A percentile compares a stretch with the other conserved stretches of the same genome.
phyloP scores from a whole-genome alignment of 202 grass and related monocot genomes.

The Panicum hallii region DNA sequence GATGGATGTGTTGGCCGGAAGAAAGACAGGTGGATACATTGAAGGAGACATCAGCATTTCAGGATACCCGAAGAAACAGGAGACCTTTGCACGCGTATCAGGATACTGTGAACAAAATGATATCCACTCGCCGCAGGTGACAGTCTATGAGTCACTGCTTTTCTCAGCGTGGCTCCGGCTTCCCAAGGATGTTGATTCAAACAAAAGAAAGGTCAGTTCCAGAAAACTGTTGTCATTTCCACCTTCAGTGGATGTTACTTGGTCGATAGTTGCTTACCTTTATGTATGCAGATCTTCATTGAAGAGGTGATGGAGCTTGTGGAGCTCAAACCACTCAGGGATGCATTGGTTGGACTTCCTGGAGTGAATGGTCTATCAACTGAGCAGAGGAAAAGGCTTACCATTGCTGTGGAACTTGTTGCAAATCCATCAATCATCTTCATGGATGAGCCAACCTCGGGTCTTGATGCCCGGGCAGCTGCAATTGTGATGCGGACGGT shows the following conservation, averaged over 20 bases:
- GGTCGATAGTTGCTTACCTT: slow-evolving; percentile 5
- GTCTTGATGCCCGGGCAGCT: slow-evolving; percentile 86
- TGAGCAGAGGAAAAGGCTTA: slow-evolving; percentile 85
- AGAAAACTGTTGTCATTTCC: not conserved
- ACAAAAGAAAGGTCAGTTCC: slow-evolving; percentile 64
- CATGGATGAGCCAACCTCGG: slow-evolving; percentile 97
- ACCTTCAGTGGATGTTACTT: not conserved
- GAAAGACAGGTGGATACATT: slow-evolving; percentile 80
- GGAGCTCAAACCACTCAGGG: slow-evolving; percentile 66
- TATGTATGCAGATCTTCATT: slow-evolving; percentile 68
- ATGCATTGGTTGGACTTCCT: slow-evolving; percentile 80
- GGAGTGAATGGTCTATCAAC: slow-evolving; percentile 84
- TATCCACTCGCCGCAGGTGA: slow-evolving; percentile 89
- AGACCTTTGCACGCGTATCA: slow-evolving; percentile 78
- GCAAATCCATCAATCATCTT: slow-evolving; percentile 95
- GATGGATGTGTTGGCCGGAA: slow-evolving; percentile 85
- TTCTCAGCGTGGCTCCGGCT: slow-evolving; percentile 82
- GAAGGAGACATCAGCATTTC: slow-evolving; percentile 82
- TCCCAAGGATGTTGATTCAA: slow-evolving; percentile 63
- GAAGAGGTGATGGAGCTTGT: slow-evolving; percentile 90
- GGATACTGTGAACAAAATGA: slow-evolving; percentile 93
- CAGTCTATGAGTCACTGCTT: slow-evolving; percentile 69
- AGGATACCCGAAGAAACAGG: slow-evolving; percentile 81
- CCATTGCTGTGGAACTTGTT: slow-evolving; percentile 85
- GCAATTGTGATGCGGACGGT: slow-evolving; percentile 94